Evolutionary conservation across 768 basidiomycete species (phyloP).

Genomic region (Termitomyces sp.): DNA sequence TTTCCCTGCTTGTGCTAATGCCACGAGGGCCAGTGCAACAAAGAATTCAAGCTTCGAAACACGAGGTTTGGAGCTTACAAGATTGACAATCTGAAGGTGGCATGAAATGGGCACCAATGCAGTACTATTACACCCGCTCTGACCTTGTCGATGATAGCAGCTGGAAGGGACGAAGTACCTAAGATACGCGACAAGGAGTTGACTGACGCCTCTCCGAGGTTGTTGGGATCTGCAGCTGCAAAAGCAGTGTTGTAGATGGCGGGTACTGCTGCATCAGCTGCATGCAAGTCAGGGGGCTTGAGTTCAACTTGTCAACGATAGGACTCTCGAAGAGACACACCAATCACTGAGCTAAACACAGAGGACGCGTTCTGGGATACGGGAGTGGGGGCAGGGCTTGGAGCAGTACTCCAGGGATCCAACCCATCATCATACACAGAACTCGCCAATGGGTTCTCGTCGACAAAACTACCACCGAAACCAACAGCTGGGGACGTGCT

Average conservation of each 20-base stretch:
- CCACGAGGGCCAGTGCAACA: slow-evolving; percentile 84
- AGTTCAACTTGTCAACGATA: not conserved
- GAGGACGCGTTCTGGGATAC: slow-evolving; percentile 45
- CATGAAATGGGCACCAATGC: not conserved
- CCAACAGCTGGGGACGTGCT: slow-evolving; percentile 45
- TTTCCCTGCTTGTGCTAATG: slow-evolving; percentile 79
- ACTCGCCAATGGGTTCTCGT: slow-evolving; percentile 68
- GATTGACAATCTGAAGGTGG: slow-evolving; percentile 74
- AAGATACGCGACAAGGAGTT: slow-evolving; percentile 80
- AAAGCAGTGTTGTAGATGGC: slow-evolving; percentile 73
- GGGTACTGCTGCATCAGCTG: slow-evolving; percentile 81
- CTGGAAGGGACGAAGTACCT: slow-evolving; percentile 72
- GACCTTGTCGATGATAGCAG: slow-evolving; percentile 81
- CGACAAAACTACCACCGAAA: slow-evolving; percentile 70
- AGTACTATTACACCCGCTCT: slow-evolving; percentile 5
- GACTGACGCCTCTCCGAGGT: slow-evolving; percentile 76
- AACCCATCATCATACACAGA: slow-evolving; percentile 79
- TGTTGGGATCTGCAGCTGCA: slow-evolving; percentile 64
- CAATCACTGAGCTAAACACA: slow-evolving; percentile 68
- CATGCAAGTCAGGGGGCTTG: slow-evolving; percentile 7
- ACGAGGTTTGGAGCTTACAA: slow-evolving; percentile 75
- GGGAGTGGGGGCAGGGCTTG: slow-evolving; percentile 67
- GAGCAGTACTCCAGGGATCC: slow-evolving; percentile 77
- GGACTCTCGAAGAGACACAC: slow-evolving; percentile 28
- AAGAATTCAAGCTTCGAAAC: slow-evolving; percentile 91